A percentile compares a stretch with the other conserved stretches of the same genome.
These are phyloP conservation scores for Lepidium campestre DNA, from an alignment of 441 rosid genomes.

Conservation along the genomic window DNA sequence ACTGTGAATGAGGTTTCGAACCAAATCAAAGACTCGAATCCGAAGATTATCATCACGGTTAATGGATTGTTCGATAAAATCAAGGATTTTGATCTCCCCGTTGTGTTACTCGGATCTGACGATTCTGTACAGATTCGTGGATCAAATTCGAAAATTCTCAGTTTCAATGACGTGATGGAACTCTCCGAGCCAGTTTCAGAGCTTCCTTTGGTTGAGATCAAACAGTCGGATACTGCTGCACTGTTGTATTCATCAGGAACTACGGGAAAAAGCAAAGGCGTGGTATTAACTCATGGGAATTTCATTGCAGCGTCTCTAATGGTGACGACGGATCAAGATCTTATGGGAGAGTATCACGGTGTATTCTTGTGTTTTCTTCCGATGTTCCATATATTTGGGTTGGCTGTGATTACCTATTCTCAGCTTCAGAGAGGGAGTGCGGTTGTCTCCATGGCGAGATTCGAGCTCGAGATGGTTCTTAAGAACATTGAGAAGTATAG, in stretches of 20 bases:
- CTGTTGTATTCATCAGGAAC: constrained; percentile 87
- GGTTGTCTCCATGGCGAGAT: constrained; percentile 57
- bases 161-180: constrained; percentile 44
- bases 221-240: constrained; percentile 59
- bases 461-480: constrained; percentile 50
- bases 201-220: constrained; percentile 38
- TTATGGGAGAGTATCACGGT: constrained; percentile 42
- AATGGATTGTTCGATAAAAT: constrained; percentile 53
- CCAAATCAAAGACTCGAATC: constrained; percentile 60
- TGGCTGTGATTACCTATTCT: constrained; percentile 38
- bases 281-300: constrained; percentile 69
- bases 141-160: constrained; percentile 28
- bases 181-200: constrained; percentile 39
- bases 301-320: constrained; percentile 62
- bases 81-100: constrained; percentile 49
- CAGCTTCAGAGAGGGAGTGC: constrained; percentile 64
- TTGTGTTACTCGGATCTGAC: constrained; percentile 44
- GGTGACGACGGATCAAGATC: constrained; percentile 59
- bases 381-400: constrained; percentile 84
- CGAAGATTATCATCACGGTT: constrained; percentile 60
- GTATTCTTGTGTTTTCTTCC: constrained; percentile 67
- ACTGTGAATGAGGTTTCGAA: constrained; percentile 53
- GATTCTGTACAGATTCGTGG: constrained; percentile 2
- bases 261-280: constrained; percentile 82
- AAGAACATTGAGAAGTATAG: constrained; percentile 51